Conservation (phyloP, 768 basidiomycete genomes). For the Lactifluus piperatus region DNA sequence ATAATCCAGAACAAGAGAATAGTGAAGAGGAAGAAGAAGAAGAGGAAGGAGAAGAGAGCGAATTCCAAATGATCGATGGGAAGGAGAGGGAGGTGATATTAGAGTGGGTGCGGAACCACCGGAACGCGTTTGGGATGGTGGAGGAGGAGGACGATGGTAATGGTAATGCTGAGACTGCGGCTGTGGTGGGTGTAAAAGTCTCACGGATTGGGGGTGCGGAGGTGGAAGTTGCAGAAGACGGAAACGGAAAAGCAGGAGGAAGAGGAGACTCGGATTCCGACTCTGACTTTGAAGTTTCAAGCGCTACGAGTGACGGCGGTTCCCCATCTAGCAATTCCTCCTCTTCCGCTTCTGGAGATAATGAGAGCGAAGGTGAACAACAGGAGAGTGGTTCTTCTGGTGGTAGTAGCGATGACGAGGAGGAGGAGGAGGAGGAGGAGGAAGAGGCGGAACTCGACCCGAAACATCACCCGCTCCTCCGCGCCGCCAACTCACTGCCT, state of each 20-base stretch:
- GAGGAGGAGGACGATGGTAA: too few species aligned
- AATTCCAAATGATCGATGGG: slow-evolving; percentile 66
- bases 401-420: too few species aligned
- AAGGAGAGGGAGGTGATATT: slow-evolving; percentile 57
- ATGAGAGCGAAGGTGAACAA: background rate
- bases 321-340: slow-evolving; percentile 21
- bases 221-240: background rate
- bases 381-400: too few species aligned
- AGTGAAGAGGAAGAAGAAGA: too few species aligned
- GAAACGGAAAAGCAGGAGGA: background rate
- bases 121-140: slow-evolving; percentile 45
- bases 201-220: background rate
- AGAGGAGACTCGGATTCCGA: slow-evolving; percentile 20
- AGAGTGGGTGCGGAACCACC: slow-evolving; percentile 54
- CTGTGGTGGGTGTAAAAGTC: too few species aligned
- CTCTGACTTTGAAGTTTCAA: slow-evolving; percentile 12
- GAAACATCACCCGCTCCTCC: slow-evolving; percentile 35
- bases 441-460: slow-evolving; percentile 46
- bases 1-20: slow-evolving; percentile 20
- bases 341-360: slow-evolving; percentile 2
- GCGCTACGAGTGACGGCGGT: slow-evolving; percentile 35
- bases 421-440: slow-evolving; percentile 21
- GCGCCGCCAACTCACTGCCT: slow-evolving; percentile 15
- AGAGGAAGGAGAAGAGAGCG: slow-evolving; percentile 47
- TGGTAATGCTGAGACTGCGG: background rate